Evolutionary conservation across 495 filamentous ascomycete species (phyloP).

Genomic region (Trichoderma gamsii): DNA sequence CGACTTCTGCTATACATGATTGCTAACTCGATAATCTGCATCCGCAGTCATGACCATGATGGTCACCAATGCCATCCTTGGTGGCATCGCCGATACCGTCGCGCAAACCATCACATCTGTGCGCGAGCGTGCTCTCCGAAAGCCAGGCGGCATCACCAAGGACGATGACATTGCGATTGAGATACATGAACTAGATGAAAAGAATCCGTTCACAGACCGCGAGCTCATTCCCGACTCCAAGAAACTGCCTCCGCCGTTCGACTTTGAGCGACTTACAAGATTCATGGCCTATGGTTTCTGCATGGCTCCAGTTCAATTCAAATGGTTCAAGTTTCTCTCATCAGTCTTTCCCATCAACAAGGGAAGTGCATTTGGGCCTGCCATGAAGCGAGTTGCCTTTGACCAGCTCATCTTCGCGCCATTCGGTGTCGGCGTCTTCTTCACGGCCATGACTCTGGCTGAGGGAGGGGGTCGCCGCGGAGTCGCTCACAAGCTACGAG

Average conservation of each 20-base stretch:
- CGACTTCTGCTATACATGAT: not conserved
- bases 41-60: conserved; percentile 85
- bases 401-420: conserved; percentile 97
- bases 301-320: conserved; percentile 94
- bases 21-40: not conserved
- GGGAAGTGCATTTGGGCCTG: conserved; percentile 62
- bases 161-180: conserved; percentile 77
- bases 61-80: conserved; percentile 89
- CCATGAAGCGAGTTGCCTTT: conserved; percentile 80
- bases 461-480: conserved; percentile 85
- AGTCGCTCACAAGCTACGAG: conserved; percentile 76
- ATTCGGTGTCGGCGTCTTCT: conserved; percentile 79
- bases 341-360: conserved; percentile 78
- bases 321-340: conserved; percentile 91
- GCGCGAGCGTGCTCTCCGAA: conserved; percentile 58
- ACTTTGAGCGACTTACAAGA: conserved; percentile 84
- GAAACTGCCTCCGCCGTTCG: conserved; percentile 72
- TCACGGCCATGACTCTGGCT: conserved; percentile 92
- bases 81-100: conserved; percentile 77
- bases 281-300: conserved; percentile 97
- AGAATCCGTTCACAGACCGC: conserved; percentile 60
- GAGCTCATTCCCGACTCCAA: conserved; percentile 63
- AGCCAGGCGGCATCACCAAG: conserved; percentile 41
- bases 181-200: conserved; percentile 81
- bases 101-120: conserved; percentile 89